A percentile compares a stretch with the other conserved stretches of the same genome.
phyloP scores from a whole-genome alignment of 345 rosid species.

The Clarkia xantiana region DNA sequence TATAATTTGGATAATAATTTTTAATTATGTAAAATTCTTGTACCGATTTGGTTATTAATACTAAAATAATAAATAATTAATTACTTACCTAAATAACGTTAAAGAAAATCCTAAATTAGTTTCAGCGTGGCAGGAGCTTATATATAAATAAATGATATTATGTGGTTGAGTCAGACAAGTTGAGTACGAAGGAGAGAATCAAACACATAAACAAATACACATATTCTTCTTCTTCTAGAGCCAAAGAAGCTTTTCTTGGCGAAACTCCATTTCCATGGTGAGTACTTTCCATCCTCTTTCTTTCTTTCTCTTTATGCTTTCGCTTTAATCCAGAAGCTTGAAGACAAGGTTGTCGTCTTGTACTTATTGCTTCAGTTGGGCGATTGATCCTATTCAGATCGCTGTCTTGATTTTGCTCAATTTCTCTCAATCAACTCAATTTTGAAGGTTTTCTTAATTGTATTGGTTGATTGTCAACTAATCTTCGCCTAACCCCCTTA shows the following conservation, averaged over 20 bases:
- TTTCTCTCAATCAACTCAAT: not conserved
- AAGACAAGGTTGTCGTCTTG: not conserved
- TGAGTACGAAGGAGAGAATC: not conserved
- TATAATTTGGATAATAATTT: too few species aligned
- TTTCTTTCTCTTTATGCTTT: not conserved
- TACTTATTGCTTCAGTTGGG: not conserved
- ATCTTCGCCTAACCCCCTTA: too few species aligned
- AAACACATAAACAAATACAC: not conserved
- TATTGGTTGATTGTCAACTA: too few species aligned
- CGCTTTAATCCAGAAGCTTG: not conserved
- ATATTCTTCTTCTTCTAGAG: not conserved
- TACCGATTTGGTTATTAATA: too few species aligned
- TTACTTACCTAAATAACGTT: too few species aligned
- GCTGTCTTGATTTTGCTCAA: not conserved
- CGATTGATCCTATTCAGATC: conserved; percentile 2
- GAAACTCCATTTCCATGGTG: not conserved
- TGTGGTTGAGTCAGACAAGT: not conserved
- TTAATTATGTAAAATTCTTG: too few species aligned
- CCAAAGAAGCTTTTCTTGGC: not conserved
- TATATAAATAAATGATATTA: not conserved
- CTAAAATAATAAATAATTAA: too few species aligned
- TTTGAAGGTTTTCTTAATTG: too few species aligned
- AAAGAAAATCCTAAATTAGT: too few species aligned
- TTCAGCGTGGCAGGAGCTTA: too few species aligned
- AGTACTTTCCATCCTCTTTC: not conserved